Percentiles rank a stretch among this genome's conserved stretches.
These are phyloP conservation scores for Annulohypoxylon maeteangense DNA, from an alignment of 495 filamentous ascomycete species.

Conservation along the genomic window DNA sequence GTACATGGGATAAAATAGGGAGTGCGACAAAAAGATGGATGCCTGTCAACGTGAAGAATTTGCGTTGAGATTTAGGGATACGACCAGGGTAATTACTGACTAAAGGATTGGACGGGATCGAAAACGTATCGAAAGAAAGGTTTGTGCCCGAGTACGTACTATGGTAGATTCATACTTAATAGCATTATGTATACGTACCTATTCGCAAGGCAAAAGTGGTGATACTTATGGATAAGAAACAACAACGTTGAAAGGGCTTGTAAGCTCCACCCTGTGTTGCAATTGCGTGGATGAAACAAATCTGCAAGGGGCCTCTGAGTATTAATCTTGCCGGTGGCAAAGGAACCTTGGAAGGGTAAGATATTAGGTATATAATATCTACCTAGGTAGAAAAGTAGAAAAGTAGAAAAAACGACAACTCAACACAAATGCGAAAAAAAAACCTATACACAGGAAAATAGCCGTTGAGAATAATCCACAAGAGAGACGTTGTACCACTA, in stretches of 20 bases:
- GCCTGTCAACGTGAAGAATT: constrained; percentile 2
- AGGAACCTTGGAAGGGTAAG: neutral
- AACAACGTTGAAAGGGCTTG: neutral
- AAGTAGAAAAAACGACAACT: constrained; percentile 24
- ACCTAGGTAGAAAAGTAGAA: neutral
- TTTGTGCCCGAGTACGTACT: neutral
- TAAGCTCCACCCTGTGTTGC: neutral
- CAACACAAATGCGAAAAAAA: neutral
- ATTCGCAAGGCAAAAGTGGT: neutral
- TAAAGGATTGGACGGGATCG: no score
- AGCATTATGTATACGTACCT: neutral
- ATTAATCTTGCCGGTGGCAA: neutral
- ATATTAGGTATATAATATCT: no score
- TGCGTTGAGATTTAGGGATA: no score
- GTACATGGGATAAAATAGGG: neutral
- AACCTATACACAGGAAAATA: neutral
- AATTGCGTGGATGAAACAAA: neutral
- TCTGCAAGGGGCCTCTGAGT: neutral
- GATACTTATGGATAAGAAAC: neutral
- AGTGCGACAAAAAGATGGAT: neutral
- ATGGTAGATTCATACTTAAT: neutral
- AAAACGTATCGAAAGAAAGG: no score
- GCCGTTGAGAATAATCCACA: neutral
- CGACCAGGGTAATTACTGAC: no score
- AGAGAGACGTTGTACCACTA: constrained; percentile 18